phyloP scores from a whole-genome alignment of 148 eudicot genomes.

The Cornus kousa region DNA sequence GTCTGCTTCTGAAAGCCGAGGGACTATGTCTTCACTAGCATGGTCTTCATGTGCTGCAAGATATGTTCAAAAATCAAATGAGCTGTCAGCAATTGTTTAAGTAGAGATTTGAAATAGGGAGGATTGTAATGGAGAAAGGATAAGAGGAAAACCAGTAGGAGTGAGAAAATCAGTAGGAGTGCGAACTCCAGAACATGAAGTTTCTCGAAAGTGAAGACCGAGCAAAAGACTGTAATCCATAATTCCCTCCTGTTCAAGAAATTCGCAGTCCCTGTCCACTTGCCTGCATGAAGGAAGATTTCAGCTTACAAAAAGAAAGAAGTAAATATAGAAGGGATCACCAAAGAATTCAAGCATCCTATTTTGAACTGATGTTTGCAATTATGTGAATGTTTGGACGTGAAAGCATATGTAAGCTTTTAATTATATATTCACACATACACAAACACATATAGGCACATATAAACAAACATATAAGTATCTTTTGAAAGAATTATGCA shows the following conservation, averaged over 20 bases:
- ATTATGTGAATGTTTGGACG: no score
- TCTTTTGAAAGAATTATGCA: no score
- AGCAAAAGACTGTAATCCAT: slow-evolving; percentile 92
- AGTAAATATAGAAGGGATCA: no score
- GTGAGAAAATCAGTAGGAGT: slow-evolving; percentile 55
- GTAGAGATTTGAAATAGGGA: not conserved
- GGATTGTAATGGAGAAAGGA: not conserved
- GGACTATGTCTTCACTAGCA: slow-evolving; percentile 38
- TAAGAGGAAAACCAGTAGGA: slow-evolving; percentile 36
- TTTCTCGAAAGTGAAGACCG: slow-evolving; percentile 80
- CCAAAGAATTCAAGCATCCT: no score
- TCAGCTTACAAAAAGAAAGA: no score
- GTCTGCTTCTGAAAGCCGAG: slow-evolving; percentile 51
- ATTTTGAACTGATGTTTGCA: no score
- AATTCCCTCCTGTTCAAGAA: slow-evolving; percentile 84
- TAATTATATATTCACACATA: no score
- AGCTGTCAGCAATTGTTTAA: not conserved
- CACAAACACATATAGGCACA: no score
- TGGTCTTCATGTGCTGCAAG: slow-evolving; percentile 33
- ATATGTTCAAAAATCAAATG: not conserved
- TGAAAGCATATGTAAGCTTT: no score
- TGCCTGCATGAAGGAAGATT: slow-evolving; percentile 43
- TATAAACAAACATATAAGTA: no score
- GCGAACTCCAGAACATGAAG: slow-evolving; percentile 39
- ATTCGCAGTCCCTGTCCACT: slow-evolving; percentile 84